Conservation (phyloP, 805 yeast genomes). For the Saturnispora serradocipensis region DNA sequence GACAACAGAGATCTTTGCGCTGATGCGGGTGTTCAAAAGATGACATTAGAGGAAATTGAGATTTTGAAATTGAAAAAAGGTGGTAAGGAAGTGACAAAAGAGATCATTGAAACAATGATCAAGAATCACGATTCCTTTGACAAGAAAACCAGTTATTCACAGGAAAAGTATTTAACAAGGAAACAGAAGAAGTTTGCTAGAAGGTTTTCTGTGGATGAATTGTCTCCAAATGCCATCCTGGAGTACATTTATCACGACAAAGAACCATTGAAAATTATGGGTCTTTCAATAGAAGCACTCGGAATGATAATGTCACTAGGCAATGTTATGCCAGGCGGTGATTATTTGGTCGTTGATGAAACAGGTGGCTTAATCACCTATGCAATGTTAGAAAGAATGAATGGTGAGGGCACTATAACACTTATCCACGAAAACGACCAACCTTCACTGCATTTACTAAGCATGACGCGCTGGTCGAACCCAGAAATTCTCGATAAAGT, state of each 20-base stretch:
- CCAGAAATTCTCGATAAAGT: slow-evolving; percentile 29
- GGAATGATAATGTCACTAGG: slow-evolving; percentile 72
- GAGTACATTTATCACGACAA: slow-evolving; percentile 64
- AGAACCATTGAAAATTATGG: slow-evolving; percentile 62
- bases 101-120: slow-evolving; percentile 73
- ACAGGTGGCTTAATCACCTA: slow-evolving; percentile 87
- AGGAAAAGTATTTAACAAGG: slow-evolving; percentile 83
- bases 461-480: slow-evolving; percentile 55
- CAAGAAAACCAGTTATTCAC: slow-evolving; percentile 81
- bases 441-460: slow-evolving; percentile 65
- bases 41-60: slow-evolving; percentile 77
- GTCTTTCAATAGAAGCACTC: slow-evolving; percentile 76
- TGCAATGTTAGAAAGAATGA: slow-evolving; percentile 85
- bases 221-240: slow-evolving; percentile 62
- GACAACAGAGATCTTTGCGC: slow-evolving; percentile 55
- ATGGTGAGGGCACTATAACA: slow-evolving; percentile 60
- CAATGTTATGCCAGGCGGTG: slow-evolving; percentile 83
- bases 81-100: slow-evolving; percentile 56
- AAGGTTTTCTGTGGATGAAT: slow-evolving; percentile 70
- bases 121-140: slow-evolving; percentile 80
- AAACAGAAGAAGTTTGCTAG: slow-evolving; percentile 87
- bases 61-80: slow-evolving; percentile 63
- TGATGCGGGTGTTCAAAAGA: slow-evolving; percentile 64
- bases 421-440: slow-evolving; percentile 90
- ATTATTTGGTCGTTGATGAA: slow-evolving; percentile 81